Evolutionary conservation across 2,329 filamentous ascomycete genomes (phyloP), one percentile per base, ranked within the genome.

Genomic region (Phaeomoniella chlamydospora): DNA sequence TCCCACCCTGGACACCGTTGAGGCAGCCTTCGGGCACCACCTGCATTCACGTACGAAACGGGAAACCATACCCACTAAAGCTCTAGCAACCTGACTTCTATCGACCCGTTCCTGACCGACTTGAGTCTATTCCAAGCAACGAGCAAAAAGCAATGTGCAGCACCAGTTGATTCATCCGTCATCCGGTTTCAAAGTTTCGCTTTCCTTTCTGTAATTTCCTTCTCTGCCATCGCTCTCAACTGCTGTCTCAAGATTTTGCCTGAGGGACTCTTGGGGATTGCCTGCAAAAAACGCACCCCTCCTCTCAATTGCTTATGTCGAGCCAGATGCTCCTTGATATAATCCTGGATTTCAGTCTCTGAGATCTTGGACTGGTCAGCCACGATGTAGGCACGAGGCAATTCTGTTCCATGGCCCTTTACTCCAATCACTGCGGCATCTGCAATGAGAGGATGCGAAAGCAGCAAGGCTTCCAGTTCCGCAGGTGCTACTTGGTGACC

Each of bases 401-500:
- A 64, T 49, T 81, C 77, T 2, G 72, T 77, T 16, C 70, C 69
- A 36, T 68, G 61, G 9, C 61, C 56, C 50, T 68, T 61, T 3
- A 74, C 54, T 0, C 71, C 68, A n/a, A 74, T 61, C 0, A 77
- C 72, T 18, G 69, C 72, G 1, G 61, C 70, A 45, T 77, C 73
- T 4, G 57, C 53, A 14, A 69, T 52, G 26, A 56, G 53, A 1
- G 52, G 51, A 42, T 68, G 61, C 3, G 49, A 50, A 3, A 58
- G 42, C 1, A 68, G 45, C 6, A 62, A 40, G n/a, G 61, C 61
- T 41, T 68, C 73, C 1, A 77, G 61, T 53, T 77, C 73, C 3
- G 73, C 71, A 0, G 74, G 74, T 0, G 73, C 61, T 2, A 78
- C 72, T 49, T 76, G 73, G 52, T 74, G 76, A 4, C 73, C 74